Percentiles rank a stretch among this genome's conserved stretches.
Evolutionary conservation across 1,284 basidiomycete genomes (phyloP).

Genomic region (Tremellales sp.): DNA sequence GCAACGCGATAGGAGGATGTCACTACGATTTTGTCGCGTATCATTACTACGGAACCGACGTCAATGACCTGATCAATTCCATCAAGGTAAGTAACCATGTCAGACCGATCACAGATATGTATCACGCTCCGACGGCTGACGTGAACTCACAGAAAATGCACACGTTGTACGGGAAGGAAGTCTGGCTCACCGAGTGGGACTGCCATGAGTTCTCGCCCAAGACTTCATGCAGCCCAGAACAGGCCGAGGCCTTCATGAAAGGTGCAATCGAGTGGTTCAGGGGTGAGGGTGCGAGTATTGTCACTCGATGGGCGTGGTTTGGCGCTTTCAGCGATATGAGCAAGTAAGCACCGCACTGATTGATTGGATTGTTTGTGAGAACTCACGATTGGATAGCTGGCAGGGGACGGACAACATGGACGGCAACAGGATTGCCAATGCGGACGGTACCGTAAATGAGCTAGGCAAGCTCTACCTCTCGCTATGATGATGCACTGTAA

Average conservation of each 20-base stretch:
- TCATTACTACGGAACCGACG: slow-evolving; percentile 36
- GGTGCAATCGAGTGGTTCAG: slow-evolving; percentile 22
- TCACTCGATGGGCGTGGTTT: slow-evolving; percentile 34
- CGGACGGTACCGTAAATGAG: not conserved
- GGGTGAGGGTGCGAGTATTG: slow-evolving; percentile 7
- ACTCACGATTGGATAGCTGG: not conserved
- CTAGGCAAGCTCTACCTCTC: not conserved
- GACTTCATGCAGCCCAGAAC: slow-evolving; percentile 17
- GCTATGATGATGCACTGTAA: no score
- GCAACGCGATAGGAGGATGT: slow-evolving; percentile 22
- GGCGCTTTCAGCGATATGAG: slow-evolving; percentile 23
- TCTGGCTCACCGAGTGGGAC: slow-evolving; percentile 37
- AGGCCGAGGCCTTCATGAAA: slow-evolving; percentile 29
- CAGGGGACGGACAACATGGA: not conserved
- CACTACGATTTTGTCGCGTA: slow-evolving; percentile 35
- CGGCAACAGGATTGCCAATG: not conserved
- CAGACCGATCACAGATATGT: not conserved
- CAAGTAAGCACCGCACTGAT: not conserved
- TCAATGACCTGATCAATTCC: slow-evolving; percentile 27
- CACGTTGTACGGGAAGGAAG: slow-evolving; percentile 16
- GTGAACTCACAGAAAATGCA: slow-evolving; percentile 12
- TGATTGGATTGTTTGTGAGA: not conserved
- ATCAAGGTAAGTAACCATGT: slow-evolving; percentile 12
- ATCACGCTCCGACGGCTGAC: no score
- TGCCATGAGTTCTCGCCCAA: slow-evolving; percentile 18